A percentile compares a stretch with the other conserved stretches of the same genome.
Conservation (phyloP, 139 green algal genomes). For the Dunaliella sp. region DNA sequence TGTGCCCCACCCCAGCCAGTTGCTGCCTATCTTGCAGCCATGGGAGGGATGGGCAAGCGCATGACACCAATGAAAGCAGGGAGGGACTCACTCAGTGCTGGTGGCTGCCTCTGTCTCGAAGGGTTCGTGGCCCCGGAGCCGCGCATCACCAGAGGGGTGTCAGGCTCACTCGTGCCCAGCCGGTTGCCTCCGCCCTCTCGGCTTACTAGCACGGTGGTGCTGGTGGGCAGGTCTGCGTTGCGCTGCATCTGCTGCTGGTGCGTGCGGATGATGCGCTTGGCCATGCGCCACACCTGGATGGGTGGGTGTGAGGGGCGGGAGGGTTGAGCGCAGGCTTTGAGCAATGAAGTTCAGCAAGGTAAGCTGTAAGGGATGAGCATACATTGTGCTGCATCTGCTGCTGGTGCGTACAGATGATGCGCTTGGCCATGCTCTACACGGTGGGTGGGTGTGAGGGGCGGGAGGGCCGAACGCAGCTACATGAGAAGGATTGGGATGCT, state of each 20-base stretch:
- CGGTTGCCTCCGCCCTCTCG: not conserved
- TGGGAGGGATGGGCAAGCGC: no score
- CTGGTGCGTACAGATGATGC: slow-evolving; percentile 39
- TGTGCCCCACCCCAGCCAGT: no score
- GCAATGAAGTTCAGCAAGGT: no score
- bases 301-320: no score
- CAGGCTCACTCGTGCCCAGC: not conserved
- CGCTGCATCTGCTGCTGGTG: slow-evolving; percentile 7
- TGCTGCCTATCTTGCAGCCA: no score
- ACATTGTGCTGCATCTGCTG: not conserved
- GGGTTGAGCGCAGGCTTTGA: no score
- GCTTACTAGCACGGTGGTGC: not conserved
- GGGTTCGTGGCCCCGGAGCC: not conserved
- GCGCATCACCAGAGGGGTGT: not conserved
- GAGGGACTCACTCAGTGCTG: not conserved
- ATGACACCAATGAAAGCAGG: no score
- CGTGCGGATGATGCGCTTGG: slow-evolving; percentile 43
- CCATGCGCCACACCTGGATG: slow-evolving; percentile 63
- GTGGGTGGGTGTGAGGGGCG: no score
- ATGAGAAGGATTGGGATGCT: no score
- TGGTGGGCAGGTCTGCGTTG: not conserved
- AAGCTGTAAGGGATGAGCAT: no score
- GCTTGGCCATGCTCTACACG: slow-evolving; percentile 56
- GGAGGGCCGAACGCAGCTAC: no score
- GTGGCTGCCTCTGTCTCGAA: not conserved